Conservation (phyloP, 176 grass and related monocot genomes). For the Carex cristatella region DNA sequence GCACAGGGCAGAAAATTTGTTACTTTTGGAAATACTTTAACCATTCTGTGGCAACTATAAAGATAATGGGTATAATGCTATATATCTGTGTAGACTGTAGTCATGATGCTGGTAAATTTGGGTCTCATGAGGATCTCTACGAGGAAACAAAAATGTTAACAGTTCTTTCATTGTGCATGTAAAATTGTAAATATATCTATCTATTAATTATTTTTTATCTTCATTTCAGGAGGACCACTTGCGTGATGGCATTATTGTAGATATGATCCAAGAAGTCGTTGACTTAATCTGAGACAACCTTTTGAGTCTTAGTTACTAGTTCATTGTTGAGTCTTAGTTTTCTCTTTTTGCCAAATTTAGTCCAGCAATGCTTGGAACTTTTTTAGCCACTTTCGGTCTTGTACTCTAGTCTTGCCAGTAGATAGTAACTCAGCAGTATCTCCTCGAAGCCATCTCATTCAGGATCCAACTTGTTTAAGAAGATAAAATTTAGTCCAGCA, state of each 20-base stretch:
- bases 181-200: neutral
- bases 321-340: neutral
- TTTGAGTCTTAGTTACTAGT: neutral
- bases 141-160: neutral
- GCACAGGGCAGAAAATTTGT: neutral
- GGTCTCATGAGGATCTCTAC: neutral
- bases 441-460: too few relatives aligned
- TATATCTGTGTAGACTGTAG: neutral
- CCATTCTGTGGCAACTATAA: neutral
- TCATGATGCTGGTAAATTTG: neutral
- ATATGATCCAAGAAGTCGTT: conserved; percentile 17
- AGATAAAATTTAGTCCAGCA: too few relatives aligned
- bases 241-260: neutral
- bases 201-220: neutral
- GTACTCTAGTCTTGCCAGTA: too few relatives aligned
- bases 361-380: too few relatives aligned
- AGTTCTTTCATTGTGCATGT: neutral
- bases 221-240: conserved; percentile 18
- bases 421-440: too few relatives aligned
- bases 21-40: neutral
- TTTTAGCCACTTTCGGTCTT: too few relatives aligned
- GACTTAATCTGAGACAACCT: conserved; percentile 25
- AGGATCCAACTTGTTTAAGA: too few relatives aligned
- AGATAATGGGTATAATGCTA: neutral
- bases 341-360: neutral